Conservation (phyloP, 1,139 yeast genomes). For the Waltiozyma sp. region DNA sequence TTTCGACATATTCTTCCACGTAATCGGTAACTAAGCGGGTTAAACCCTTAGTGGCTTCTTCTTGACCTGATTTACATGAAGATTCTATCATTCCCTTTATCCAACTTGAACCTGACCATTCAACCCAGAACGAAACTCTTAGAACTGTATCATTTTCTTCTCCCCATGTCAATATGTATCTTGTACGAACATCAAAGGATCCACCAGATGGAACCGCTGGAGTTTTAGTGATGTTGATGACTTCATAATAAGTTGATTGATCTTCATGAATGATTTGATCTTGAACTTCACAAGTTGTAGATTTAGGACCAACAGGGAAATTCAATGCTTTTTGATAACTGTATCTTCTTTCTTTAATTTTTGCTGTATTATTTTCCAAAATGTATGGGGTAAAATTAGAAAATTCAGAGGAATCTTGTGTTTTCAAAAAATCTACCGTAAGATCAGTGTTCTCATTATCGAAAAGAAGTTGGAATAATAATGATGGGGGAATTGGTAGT, state of each 20-base stretch:
- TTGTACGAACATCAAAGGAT: conserved; percentile 65
- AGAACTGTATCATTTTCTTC: conserved; percentile 48
- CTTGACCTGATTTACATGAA: conserved; percentile 83
- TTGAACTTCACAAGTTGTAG: conserved; percentile 68
- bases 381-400: conserved; percentile 34
- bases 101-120: conserved; percentile 93
- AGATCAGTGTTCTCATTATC: conserved; percentile 49
- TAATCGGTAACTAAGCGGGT: conserved; percentile 5
- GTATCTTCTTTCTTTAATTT: conserved; percentile 43
- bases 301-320: conserved; percentile 89
- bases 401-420: conserved; percentile 64
- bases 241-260: conserved; percentile 40
- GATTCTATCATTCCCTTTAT: conserved; percentile 84
- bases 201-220: conserved; percentile 96
- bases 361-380: conserved; percentile 26
- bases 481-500: conserved; percentile 71
- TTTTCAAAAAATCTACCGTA: conserved; percentile 38
- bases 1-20: neutral
- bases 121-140: conserved; percentile 56
- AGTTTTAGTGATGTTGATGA: conserved; percentile 61
- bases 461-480: conserved; percentile 55
- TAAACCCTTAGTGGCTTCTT: conserved; percentile 36
- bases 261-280: conserved; percentile 62
- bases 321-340: conserved; percentile 70
- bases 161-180: conserved; percentile 68